Evolutionary conservation across 2,329 filamentous ascomycete genomes (phyloP).

Genomic region (Colletotrichum navitas): DNA sequence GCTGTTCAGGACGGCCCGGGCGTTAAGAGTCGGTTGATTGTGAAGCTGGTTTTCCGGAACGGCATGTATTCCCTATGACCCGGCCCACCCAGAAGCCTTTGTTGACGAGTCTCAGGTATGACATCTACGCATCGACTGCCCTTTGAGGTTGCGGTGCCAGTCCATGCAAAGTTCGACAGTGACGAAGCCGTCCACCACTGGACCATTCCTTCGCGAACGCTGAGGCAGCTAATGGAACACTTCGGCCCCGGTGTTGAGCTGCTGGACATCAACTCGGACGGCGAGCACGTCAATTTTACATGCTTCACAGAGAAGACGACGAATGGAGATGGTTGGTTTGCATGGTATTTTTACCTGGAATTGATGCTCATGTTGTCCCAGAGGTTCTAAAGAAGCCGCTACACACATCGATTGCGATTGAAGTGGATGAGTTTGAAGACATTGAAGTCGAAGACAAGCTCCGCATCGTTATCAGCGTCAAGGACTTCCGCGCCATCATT

Average conservation of each 20-base stretch:
- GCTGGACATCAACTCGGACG: conserved; percentile 81
- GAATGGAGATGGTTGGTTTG: conserved; percentile 64
- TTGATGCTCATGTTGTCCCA: conserved; percentile 48
- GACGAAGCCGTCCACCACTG: conserved; percentile 76
- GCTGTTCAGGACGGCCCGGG: conserved; percentile 78
- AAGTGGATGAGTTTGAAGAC: conserved; percentile 81
- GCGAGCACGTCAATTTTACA: conserved; percentile 80
- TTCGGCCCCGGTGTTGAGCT: conserved; percentile 86
- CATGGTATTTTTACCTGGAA: background rate
- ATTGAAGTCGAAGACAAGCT: conserved; percentile 81
- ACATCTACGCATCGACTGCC: conserved; percentile 83
- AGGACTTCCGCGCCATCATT: conserved; percentile 84
- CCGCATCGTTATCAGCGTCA: conserved; percentile 85
- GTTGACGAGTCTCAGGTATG: conserved; percentile 62
- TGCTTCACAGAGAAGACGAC: conserved; percentile 85
- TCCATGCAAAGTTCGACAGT: conserved; percentile 81
- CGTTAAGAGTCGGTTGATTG: conserved; percentile 79
- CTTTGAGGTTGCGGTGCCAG: conserved; percentile 79
- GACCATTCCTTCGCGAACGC: conserved; percentile 77
- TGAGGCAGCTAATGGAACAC: conserved; percentile 83
- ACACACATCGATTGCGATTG: conserved; percentile 82
- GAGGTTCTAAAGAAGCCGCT: conserved; percentile 84
- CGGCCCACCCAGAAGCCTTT: background rate
- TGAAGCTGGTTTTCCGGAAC: conserved; percentile 80
- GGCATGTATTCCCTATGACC: conserved; percentile 55